These are phyloP conservation scores for Lentinula aciculospora DNA, from an alignment of 768 basidiomycete species.

Conservation along the genomic window DNA sequence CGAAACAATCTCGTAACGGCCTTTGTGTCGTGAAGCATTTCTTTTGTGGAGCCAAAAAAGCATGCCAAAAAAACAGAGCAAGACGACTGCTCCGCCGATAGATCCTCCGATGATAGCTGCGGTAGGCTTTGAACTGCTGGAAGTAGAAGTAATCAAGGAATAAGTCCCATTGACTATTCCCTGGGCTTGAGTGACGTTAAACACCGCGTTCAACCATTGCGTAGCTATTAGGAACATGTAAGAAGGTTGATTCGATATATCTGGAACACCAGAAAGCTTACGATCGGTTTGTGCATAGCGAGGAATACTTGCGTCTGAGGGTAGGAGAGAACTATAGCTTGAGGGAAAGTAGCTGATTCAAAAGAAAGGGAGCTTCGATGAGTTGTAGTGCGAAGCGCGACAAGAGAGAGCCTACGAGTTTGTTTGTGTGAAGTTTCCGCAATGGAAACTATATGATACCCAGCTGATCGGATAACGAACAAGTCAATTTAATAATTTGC, in stretches of 20 bases:
- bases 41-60: neutral
- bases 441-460: neutral
- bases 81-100: neutral
- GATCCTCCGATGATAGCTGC: neutral
- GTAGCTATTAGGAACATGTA: too few relatives aligned
- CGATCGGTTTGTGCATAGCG: neutral
- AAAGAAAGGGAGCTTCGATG: too few relatives aligned
- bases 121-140: neutral
- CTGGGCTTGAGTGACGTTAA: neutral
- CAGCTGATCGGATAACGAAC: neutral
- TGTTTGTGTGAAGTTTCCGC: neutral
- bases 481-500: neutral
- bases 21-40: neutral
- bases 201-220: neutral
- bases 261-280: neutral
- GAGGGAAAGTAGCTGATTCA: neutral
- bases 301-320: neutral
- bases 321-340: neutral
- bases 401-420: neutral
- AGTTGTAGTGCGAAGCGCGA: neutral
- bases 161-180: neutral
- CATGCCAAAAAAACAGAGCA: neutral
- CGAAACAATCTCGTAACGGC: neutral
- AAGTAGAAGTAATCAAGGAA: neutral
- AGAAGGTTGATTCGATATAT: neutral